These are phyloP conservation scores for Quercus ilex DNA, from an alignment of 306 rosid species.

Conservation along the genomic window DNA sequence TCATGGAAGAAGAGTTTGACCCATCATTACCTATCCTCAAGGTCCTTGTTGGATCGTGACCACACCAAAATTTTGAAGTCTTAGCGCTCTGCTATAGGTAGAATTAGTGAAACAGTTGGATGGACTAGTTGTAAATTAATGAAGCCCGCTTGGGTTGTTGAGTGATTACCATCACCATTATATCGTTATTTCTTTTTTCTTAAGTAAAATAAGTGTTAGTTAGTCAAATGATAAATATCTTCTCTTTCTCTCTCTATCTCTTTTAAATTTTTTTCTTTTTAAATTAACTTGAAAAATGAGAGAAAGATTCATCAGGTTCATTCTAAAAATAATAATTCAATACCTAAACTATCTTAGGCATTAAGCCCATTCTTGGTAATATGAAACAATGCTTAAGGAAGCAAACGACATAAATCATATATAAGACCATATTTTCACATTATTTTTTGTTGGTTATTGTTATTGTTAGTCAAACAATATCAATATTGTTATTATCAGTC, in stretches of 20 bases:
- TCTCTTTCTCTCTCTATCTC: background rate
- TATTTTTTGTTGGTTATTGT: background rate
- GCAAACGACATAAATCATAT: no score
- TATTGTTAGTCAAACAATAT: no score
- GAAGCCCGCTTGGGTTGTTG: background rate
- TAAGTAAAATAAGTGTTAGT: no score
- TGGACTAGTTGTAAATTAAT: background rate
- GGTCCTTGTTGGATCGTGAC: background rate
- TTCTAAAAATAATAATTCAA: no score
- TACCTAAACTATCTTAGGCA: no score
- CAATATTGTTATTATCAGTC: no score
- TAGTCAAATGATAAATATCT: no score
- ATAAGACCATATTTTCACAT: background rate
- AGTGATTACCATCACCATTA: background rate
- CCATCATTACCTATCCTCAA: background rate
- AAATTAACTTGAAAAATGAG: no score
- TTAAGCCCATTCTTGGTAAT: no score
- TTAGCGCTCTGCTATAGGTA: background rate
- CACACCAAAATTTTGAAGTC: background rate
- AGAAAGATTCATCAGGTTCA: no score
- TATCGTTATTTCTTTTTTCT: background rate
- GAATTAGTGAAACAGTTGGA: background rate
- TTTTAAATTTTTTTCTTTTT: background rate
- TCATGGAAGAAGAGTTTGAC: background rate
- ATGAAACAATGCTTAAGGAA: no score